These are phyloP conservation scores for Colletotrichum simmondsii DNA, from an alignment of 2,329 filamentous ascomycete genomes.

Conservation along the genomic window DNA sequence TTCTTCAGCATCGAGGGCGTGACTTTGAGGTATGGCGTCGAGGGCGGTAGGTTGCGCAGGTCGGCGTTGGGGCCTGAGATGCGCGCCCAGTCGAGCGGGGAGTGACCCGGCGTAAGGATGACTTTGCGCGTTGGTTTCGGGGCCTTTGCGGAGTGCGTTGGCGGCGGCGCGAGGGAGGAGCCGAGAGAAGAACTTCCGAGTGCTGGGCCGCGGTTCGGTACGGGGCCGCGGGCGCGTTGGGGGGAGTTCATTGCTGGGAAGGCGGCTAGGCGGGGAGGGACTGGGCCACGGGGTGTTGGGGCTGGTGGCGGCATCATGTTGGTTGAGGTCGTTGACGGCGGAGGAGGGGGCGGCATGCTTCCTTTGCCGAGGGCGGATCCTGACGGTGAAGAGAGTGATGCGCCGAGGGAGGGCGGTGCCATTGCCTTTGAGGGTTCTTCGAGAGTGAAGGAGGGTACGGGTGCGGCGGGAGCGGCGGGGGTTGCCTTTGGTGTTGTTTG, in stretches of 20 bases:
- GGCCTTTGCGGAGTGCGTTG: slow-evolving; percentile 63
- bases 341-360: slow-evolving; percentile 32
- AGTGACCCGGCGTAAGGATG: slow-evolving; percentile 87
- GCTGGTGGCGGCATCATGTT: slow-evolving; percentile 45
- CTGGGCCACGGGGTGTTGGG: slow-evolving; percentile 38
- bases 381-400: slow-evolving; percentile 35
- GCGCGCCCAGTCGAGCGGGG: slow-evolving; percentile 94
- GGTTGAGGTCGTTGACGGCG: not conserved
- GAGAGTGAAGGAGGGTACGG: slow-evolving; percentile 60
- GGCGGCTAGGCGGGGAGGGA: slow-evolving; percentile 32
- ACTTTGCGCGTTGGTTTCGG: slow-evolving; percentile 75
- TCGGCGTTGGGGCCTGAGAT: slow-evolving; percentile 73
- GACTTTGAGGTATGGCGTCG: slow-evolving; percentile 73
- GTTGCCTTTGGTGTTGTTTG: slow-evolving; percentile 65
- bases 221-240: slow-evolving; percentile 38
- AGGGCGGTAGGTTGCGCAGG: slow-evolving; percentile 70
- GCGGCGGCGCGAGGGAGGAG: slow-evolving; percentile 63
- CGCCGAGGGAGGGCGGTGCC: slow-evolving; percentile 28
- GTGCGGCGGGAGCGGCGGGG: slow-evolving; percentile 39
- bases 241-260: slow-evolving; percentile 37
- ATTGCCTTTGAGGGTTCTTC: slow-evolving; percentile 32
- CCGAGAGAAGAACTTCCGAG: slow-evolving; percentile 37
- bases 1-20: slow-evolving; percentile 82
- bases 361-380: slow-evolving; percentile 33
- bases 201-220: slow-evolving; percentile 48